These are phyloP conservation scores for Verticillium alfalfae DNA, from an alignment of 2,329 filamentous ascomycete species.

Conservation along the genomic window DNA sequence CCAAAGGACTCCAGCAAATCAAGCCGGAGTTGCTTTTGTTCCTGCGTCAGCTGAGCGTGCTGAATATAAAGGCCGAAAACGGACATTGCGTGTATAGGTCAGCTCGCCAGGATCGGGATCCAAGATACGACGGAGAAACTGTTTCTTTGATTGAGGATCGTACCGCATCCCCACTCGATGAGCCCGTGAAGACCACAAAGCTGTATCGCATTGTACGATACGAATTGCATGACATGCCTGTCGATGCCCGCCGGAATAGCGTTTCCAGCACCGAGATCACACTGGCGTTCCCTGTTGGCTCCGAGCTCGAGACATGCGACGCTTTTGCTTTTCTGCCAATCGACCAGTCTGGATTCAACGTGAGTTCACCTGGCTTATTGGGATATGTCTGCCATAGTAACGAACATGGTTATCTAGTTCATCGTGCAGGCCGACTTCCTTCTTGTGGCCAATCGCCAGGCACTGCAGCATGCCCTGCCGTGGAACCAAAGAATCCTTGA, in stretches of 20 bases:
- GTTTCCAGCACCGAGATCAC: conserved; percentile 2
- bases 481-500: conserved; percentile 11
- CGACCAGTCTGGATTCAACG: conserved; percentile 6
- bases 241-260: background rate
- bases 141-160: background rate
- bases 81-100: background rate
- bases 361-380: conserved; percentile 15
- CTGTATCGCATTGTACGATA: conserved; percentile 1
- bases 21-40: conserved; percentile 19
- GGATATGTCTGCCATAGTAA: too few relatives aligned
- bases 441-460: conserved; percentile 15
- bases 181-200: conserved; percentile 1
- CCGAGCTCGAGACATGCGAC: conserved; percentile 5
- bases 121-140: background rate
- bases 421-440: conserved; percentile 21
- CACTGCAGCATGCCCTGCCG: conserved; percentile 7
- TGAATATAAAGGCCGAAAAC: conserved; percentile 4
- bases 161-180: background rate
- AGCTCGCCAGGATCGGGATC: background rate
- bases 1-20: conserved; percentile 11
- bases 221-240: conserved; percentile 2
- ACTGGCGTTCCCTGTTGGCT: conserved; percentile 15
- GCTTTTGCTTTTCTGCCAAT: conserved; percentile 17
- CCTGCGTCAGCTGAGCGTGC: conserved; percentile 13
- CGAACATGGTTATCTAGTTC: conserved; percentile 12